Percentiles rank a stretch among this genome's conserved stretches.
Conservation (phyloP, 1,284 basidiomycete genomes). For the Filobasidium uniguttulatum region DNA sequence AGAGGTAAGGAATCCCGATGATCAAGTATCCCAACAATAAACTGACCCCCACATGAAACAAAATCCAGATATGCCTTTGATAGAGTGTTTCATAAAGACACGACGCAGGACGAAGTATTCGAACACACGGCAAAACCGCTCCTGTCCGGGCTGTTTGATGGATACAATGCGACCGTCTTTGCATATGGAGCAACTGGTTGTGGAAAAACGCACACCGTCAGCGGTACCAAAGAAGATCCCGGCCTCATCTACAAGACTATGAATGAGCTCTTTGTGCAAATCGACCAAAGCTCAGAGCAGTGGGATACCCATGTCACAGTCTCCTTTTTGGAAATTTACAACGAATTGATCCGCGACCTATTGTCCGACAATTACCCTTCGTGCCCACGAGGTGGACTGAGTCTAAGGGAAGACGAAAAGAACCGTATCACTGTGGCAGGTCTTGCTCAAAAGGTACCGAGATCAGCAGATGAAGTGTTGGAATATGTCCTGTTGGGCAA, state of each 20-base stretch:
- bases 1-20: slow-evolving; percentile 34
- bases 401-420: slow-evolving; percentile 79
- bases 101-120: slow-evolving; percentile 72
- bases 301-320: slow-evolving; percentile 72
- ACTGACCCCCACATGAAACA: neutral
- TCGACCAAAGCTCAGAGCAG: slow-evolving; percentile 67
- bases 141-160: slow-evolving; percentile 67
- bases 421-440: slow-evolving; percentile 66
- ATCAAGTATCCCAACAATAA: neutral
- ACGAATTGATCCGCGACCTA: slow-evolving; percentile 93
- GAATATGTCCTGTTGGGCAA: slow-evolving; percentile 80
- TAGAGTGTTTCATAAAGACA: slow-evolving; percentile 65
- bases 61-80: slow-evolving; percentile 87
- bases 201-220: slow-evolving; percentile 96
- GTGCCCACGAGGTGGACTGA: slow-evolving; percentile 61
- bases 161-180: slow-evolving; percentile 94
- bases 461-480: slow-evolving; percentile 78
- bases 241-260: slow-evolving; percentile 94
- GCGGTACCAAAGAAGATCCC: slow-evolving; percentile 68
- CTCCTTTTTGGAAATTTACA: slow-evolving; percentile 94
- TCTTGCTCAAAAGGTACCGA: slow-evolving; percentile 63
- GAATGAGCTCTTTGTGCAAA: slow-evolving; percentile 82
- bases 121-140: slow-evolving; percentile 69
- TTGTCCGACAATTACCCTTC: slow-evolving; percentile 52
- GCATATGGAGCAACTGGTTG: slow-evolving; percentile 96